phyloP scores from a whole-genome alignment of 768 basidiomycete species.

The Boletus pseudopeckii region DNA sequence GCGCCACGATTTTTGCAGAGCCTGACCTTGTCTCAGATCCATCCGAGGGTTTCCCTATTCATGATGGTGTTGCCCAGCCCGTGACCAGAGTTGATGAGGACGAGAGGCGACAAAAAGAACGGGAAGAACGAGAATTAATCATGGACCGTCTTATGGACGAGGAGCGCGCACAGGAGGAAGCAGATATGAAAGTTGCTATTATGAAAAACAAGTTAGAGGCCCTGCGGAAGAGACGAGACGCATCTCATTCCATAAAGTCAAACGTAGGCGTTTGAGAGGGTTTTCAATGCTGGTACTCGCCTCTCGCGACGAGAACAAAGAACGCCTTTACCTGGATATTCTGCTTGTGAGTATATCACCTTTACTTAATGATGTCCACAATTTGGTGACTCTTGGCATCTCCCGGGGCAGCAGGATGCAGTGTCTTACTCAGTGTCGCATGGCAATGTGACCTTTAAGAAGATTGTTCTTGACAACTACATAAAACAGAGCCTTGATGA shows the following conservation, averaged over 20 bases:
- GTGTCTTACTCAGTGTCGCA: background rate
- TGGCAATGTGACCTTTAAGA: background rate
- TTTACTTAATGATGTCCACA: background rate
- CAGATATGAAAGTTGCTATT: constrained; percentile 65
- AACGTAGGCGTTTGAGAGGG: constrained; percentile 17
- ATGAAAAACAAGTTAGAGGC: constrained; percentile 67
- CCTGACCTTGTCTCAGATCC: constrained; percentile 51
- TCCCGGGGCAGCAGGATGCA: background rate
- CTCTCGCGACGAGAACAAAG: background rate
- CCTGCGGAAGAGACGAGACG: constrained; percentile 46
- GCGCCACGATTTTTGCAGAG: constrained; percentile 70
- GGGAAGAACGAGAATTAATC: constrained; percentile 76
- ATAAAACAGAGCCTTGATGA: background rate
- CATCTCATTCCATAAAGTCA: constrained; percentile 22
- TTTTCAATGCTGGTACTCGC: background rate
- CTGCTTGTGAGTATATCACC: background rate
- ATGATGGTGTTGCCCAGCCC: constrained; percentile 23
- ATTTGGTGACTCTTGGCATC: background rate
- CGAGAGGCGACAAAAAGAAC: constrained; percentile 49
- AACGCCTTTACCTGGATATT: background rate
- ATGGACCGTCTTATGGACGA: constrained; percentile 85
- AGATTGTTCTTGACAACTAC: background rate
- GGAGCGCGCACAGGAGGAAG: constrained; percentile 84
- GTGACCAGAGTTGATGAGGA: constrained; percentile 29
- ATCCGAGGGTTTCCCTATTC: constrained; percentile 47